phyloP scores from a whole-genome alignment of 2,329 filamentous ascomycete species.

The Fusarium sterilihyphosum region DNA sequence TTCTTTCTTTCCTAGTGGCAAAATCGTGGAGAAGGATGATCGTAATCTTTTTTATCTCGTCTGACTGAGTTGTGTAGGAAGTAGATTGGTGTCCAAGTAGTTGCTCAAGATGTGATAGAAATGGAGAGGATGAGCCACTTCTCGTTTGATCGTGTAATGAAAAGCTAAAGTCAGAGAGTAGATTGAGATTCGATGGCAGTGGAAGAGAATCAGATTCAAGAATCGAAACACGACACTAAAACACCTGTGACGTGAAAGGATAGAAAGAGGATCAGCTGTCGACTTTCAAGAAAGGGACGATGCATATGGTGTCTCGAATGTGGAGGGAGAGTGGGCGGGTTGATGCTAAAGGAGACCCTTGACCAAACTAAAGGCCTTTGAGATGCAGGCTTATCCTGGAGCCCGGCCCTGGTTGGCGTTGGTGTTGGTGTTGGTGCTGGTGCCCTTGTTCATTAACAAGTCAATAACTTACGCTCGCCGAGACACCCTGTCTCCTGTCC shows the following conservation, averaged over 20 bases:
- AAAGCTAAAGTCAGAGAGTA: neutral
- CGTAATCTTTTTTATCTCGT: constrained; percentile 5
- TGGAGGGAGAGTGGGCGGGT: constrained; percentile 41
- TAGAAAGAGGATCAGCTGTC: constrained; percentile 38
- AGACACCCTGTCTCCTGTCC: constrained; percentile 17
- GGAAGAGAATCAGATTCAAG: constrained; percentile 1
- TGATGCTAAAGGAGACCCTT: constrained; percentile 41
- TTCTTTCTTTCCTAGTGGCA: neutral
- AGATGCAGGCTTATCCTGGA: constrained; percentile 33
- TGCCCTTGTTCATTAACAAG: constrained; percentile 26
- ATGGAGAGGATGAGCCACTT: neutral
- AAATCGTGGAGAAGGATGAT: neutral
- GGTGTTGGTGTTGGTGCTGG: constrained; percentile 13
- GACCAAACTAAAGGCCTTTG: constrained; percentile 25
- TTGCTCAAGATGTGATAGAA: neutral
- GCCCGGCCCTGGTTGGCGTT: constrained; percentile 20
- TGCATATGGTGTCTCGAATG: constrained; percentile 49
- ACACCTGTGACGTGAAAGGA: constrained; percentile 35
- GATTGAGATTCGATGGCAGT: neutral
- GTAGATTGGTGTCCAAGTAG: neutral
- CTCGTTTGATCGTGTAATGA: neutral
- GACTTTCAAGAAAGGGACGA: constrained; percentile 41
- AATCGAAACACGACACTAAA: constrained; percentile 32
- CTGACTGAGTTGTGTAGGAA: neutral
- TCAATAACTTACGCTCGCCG: constrained; percentile 22